Percentiles rank a stretch among this genome's conserved stretches.
These are phyloP conservation scores for Aspergillus ellipticus DNA, from an alignment of 495 filamentous ascomycete genomes.

Conservation along the genomic window DNA sequence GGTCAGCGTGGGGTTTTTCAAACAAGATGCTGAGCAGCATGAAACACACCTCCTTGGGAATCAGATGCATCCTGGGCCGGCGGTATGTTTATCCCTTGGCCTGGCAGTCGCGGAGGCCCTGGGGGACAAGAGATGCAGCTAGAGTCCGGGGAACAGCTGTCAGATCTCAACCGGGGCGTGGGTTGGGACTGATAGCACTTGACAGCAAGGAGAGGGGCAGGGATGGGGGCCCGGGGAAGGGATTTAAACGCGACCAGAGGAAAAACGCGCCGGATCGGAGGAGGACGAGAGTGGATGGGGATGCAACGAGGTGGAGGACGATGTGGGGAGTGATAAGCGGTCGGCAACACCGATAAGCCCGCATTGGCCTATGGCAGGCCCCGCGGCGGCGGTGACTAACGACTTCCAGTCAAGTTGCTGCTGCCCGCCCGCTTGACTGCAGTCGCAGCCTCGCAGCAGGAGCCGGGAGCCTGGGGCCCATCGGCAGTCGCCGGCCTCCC, in stretches of 20 bases:
- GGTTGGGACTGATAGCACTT: slow-evolving; percentile 8
- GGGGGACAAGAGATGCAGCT: no score
- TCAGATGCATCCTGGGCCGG: slow-evolving; percentile 64
- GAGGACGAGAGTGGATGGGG: background rate
- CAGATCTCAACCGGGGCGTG: background rate
- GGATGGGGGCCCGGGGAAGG: background rate
- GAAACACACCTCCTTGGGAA: slow-evolving; percentile 74
- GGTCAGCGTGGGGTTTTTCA: background rate
- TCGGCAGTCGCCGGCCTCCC: background rate
- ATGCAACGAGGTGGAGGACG: background rate
- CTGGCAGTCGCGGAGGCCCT: background rate
- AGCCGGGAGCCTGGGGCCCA: no score
- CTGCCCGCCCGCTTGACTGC: background rate
- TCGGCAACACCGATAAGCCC: slow-evolving; percentile 17
- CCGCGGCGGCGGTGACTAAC: slow-evolving; percentile 10
- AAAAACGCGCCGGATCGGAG: background rate
- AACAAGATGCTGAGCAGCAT: no score
- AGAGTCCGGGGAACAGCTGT: background rate
- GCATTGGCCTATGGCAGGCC: slow-evolving; percentile 11
- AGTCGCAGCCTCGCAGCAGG: no score
- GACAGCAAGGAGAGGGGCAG: background rate
- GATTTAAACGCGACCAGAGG: background rate
- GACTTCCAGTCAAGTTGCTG: slow-evolving; percentile 5
- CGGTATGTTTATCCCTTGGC: slow-evolving; percentile 8
- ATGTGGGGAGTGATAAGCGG: slow-evolving; percentile 6